These are phyloP conservation scores for Scutellaria baicalensis DNA, from an alignment of 257 asterid species.

Conservation along the genomic window DNA sequence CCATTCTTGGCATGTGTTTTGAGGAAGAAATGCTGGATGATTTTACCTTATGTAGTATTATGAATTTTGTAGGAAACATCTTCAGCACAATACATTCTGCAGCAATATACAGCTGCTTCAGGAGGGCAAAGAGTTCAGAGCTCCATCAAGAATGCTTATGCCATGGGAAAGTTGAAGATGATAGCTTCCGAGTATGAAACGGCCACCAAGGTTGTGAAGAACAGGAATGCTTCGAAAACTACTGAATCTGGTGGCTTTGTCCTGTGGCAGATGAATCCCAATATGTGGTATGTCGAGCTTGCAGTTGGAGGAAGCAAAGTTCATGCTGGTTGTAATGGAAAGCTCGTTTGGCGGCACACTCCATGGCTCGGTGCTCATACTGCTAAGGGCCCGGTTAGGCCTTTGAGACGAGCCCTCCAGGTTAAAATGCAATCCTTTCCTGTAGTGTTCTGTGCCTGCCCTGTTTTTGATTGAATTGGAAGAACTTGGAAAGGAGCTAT, in stretches of 20 bases:
- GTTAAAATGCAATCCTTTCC: conserved; percentile 16
- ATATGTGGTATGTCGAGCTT: conserved; percentile 86
- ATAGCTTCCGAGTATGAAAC: conserved; percentile 74
- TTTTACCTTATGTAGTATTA: neutral
- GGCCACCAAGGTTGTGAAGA: conserved; percentile 67
- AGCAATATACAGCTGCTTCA: conserved; percentile 74
- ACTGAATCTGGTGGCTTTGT: conserved; percentile 78
- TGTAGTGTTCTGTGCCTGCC: too few relatives aligned
- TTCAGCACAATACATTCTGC: conserved; percentile 77
- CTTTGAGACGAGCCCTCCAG: conserved; percentile 83
- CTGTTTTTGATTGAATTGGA: too few relatives aligned
- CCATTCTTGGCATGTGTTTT: neutral
- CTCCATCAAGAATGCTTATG: conserved; percentile 70
- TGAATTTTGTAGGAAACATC: conserved; percentile 54
- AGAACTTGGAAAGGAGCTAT: too few relatives aligned
- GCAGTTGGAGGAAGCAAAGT: conserved; percentile 81
- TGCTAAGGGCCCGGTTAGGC: conserved; percentile 82
- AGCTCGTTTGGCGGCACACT: conserved; percentile 79
- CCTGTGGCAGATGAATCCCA: conserved; percentile 85
- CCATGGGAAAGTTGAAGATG: conserved; percentile 80
- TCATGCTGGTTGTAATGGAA: conserved; percentile 82
- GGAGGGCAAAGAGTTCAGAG: conserved; percentile 67
- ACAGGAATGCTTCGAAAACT: conserved; percentile 37
- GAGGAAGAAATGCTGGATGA: neutral
- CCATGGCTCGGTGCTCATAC: conserved; percentile 90